Evolutionary conservation across 129 eudicot genomes (phyloP), one percentile per base, ranked within the genome.

Genomic region (Tagetes patula): DNA sequence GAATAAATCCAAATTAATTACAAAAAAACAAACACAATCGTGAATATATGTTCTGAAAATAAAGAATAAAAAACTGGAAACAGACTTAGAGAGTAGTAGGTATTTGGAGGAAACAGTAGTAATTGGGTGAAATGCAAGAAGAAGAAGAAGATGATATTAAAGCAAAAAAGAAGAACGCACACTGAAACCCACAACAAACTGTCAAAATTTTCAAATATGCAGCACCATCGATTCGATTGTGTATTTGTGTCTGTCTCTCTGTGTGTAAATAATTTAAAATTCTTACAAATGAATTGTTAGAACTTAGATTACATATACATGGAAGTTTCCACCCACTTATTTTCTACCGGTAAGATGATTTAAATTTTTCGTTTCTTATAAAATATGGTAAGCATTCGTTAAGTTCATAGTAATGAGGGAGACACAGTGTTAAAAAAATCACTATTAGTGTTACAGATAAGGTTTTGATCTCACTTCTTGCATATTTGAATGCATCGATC

Each of bases 101-200:
- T n/a, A n/a, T n/a, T n/a, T n/a, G n/a, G n/a, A n/a, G 62, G 78
- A 31, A 73, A 10, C 7, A 46, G 61, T 27, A 42, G 31, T 71
- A 69, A 60, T 61, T 70, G 64, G 38, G 67, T 66, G 58, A 78
- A 64, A 70, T 71, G 58, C 71, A 42, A 55, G 5, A 69, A 69
- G 1, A 14, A 12, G 27, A 20, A 20, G 27, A 20, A 20, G 27
- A 20, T 20, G 27, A 20, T 20, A 20, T 20, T 20, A 20, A 20
- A 20, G 27, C 27, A 20, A 20, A 20, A 20, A 20, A 20, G 27
- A 20, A 20, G 27, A 20, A 20, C 27, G 27, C 82, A 71, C 72
- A 78, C 82, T 71, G 81, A 77, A 77, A 77, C 76, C 81, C 64
- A 77, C 70, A 70, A 52, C 70, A 70, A 52, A 62, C 65, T 69